Evolutionary conservation across 495 filamentous ascomycete species (phyloP).

Genomic region (Xylaria acuta): DNA sequence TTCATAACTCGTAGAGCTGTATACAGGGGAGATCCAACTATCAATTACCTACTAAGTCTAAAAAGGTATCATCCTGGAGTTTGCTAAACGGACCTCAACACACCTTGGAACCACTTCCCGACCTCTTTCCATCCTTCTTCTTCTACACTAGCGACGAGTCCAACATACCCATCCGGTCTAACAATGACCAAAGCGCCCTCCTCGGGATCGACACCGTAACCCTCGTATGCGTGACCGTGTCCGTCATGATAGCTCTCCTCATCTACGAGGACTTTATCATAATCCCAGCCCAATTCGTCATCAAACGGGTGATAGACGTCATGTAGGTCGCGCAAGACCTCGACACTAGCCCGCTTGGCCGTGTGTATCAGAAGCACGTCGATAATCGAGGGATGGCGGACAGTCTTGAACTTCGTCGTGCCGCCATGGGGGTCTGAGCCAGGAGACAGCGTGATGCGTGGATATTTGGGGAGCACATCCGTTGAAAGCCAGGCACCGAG

Average conservation of each 20-base stretch:
- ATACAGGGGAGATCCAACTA: neutral
- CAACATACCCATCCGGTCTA: conserved; percentile 70
- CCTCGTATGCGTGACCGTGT: conserved; percentile 66
- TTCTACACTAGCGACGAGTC: conserved; percentile 57
- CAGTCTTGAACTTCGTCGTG: conserved; percentile 44
- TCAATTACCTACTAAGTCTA: neutral
- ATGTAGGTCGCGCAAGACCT: conserved; percentile 60
- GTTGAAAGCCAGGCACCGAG: conserved; percentile 48
- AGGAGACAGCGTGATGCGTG: conserved; percentile 24
- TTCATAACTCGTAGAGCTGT: neutral
- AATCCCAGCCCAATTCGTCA: conserved; percentile 65
- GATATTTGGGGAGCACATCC: conserved; percentile 39
- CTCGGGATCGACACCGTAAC: conserved; percentile 65
- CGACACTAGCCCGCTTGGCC: conserved; percentile 51
- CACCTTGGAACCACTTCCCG: conserved; percentile 29
- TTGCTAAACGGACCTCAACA: conserved; percentile 23
- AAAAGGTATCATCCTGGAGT: neutral
- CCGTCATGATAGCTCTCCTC: conserved; percentile 64
- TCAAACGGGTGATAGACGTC: conserved; percentile 61
- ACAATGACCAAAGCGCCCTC: conserved; percentile 64
- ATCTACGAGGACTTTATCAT: conserved; percentile 70
- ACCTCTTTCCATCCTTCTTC: conserved; percentile 47
- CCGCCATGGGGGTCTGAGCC: conserved; percentile 29
- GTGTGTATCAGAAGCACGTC: conserved; percentile 68
- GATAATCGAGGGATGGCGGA: conserved; percentile 49